Conservation (phyloP, 768 basidiomycete species). For the Candolleomyces efflorescens region DNA sequence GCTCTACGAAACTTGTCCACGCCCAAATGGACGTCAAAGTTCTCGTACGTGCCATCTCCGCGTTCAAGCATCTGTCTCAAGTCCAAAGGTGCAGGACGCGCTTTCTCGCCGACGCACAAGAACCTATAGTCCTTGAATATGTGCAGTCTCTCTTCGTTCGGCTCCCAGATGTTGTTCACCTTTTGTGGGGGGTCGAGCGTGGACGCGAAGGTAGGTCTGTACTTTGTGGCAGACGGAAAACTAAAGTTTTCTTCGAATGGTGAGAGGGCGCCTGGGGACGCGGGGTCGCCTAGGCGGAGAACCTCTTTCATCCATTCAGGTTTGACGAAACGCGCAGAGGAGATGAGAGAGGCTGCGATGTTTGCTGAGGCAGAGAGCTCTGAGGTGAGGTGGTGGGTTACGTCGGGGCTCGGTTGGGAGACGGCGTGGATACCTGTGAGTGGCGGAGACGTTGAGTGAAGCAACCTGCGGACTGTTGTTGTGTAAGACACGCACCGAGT, state of each 20-base stretch:
- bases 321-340: conserved; percentile 55
- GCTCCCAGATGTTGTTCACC: conserved; percentile 57
- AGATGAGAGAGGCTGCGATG: conserved; percentile 56
- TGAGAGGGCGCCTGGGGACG: too few relatives aligned
- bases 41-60: conserved; percentile 60
- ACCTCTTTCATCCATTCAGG: conserved; percentile 66
- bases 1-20: conserved; percentile 46
- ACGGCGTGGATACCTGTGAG: conserved; percentile 54
- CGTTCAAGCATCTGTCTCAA: conserved; percentile 50
- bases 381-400: conserved; percentile 64
- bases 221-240: conserved; percentile 51
- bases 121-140: conserved; percentile 54
- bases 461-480: too few relatives aligned
- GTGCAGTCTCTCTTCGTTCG: conserved; percentile 56
- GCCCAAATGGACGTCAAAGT: conserved; percentile 50
- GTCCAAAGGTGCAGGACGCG: conserved; percentile 43
- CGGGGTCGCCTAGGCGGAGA: conserved; percentile 37
- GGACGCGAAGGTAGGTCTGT: conserved; percentile 53
- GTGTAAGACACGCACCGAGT: conserved; percentile 40
- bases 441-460: not conserved
- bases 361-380: conserved; percentile 44
- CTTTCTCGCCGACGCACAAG: conserved; percentile 55
- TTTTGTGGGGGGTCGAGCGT: conserved; percentile 45
- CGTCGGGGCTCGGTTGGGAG: conserved; percentile 35
- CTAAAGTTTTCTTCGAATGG: conserved; percentile 47